Evolutionary conservation across 768 basidiomycete species (phyloP).

Genomic region (Tylopilus cervinicoccineus): DNA sequence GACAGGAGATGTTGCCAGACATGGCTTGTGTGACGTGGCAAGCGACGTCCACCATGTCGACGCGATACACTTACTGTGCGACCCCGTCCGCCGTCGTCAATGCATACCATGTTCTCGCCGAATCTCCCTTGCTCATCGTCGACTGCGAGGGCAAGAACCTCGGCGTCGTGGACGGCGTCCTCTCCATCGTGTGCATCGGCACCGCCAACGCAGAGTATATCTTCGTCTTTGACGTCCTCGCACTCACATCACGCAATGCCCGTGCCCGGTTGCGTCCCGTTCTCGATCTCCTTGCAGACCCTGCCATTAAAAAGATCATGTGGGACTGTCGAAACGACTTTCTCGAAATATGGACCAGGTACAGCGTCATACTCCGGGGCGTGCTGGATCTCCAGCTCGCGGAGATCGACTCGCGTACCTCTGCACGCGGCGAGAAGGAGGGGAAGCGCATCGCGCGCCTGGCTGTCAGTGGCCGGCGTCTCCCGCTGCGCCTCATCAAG

Average conservation of each 20-base stretch:
- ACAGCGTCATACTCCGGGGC: conserved; percentile 27
- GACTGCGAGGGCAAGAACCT: conserved; percentile 40
- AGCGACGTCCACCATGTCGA: conserved; percentile 21
- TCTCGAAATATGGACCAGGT: conserved; percentile 30
- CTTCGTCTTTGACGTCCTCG: conserved; percentile 37
- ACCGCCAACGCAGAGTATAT: conserved; percentile 29
- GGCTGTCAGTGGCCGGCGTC: conserved; percentile 18
- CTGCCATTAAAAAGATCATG: conserved; percentile 34
- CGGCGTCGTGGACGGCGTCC: conserved; percentile 28
- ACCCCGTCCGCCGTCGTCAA: conserved; percentile 9
- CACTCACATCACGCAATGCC: conserved; percentile 17
- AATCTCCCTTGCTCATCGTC: conserved; percentile 28
- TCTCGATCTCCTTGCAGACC: conserved; percentile 27
- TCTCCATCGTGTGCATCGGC: conserved; percentile 36
- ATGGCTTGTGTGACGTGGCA: conserved; percentile 12
- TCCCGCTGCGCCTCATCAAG: conserved; percentile 23
- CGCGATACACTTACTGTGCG: conserved; percentile 21
- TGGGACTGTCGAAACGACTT: conserved; percentile 43
- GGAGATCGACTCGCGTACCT: conserved; percentile 31
- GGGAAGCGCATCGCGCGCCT: conserved; percentile 26
- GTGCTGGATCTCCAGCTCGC: conserved; percentile 42
- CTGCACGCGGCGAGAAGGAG: conserved; percentile 25
- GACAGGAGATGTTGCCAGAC: conserved; percentile 5
- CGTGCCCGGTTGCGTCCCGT: conserved; percentile 23
- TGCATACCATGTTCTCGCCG: conserved; percentile 18